A percentile compares a stretch with the other conserved stretches of the same genome.
Conservation (phyloP, 1,284 basidiomycete species). For the Trichosporon coremiiforme region DNA sequence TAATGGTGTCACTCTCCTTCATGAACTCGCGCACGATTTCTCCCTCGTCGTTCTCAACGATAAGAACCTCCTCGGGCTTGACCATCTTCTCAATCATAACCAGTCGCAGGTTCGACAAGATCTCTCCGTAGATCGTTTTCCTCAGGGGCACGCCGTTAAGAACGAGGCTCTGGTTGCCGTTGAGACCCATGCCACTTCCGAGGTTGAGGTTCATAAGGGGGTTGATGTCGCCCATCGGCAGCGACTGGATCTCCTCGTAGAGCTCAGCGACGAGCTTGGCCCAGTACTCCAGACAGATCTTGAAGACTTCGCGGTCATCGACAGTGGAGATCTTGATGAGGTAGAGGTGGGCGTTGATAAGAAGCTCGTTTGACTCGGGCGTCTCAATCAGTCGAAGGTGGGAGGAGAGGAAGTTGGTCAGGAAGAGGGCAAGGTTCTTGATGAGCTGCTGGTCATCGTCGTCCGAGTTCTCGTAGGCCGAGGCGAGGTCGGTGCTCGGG, state of each 20-base stretch:
- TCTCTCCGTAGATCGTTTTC: conserved; percentile 93
- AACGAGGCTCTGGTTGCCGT: conserved; percentile 61
- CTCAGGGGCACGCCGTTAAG: conserved; percentile 77
- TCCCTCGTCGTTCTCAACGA: conserved; percentile 97
- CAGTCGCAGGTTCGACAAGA: conserved; percentile 89
- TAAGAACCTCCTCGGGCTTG: conserved; percentile 98
- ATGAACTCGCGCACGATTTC: conserved; percentile 99
- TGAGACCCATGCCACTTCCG: conserved; percentile 61
- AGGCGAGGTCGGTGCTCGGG: conserved; percentile 77
- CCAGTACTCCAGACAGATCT: conserved; percentile 99
- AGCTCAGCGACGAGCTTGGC: conserved; percentile 94
- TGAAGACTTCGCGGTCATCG: conserved; percentile 98
- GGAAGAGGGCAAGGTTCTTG: conserved; percentile 93
- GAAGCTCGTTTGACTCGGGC: conserved; percentile 84
- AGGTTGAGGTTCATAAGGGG: conserved; percentile 90
- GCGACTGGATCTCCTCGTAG: conserved; percentile 90
- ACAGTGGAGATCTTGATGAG: conserved; percentile 99
- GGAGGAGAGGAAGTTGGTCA: conserved; percentile 90
- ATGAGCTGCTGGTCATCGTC: conserved; percentile 97
- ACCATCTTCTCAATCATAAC: conserved; percentile 99
- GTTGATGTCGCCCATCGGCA: conserved; percentile 82
- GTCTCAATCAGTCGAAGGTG: conserved; percentile 93
- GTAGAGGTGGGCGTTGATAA: conserved; percentile 95
- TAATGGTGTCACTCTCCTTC: conserved; percentile 99
- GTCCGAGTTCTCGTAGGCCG: conserved; percentile 85